Percentiles rank a stretch among this genome's conserved stretches.
Conservation (phyloP, 2,329 filamentous ascomycete genomes). For the Sarocladiaceae sp. region DNA sequence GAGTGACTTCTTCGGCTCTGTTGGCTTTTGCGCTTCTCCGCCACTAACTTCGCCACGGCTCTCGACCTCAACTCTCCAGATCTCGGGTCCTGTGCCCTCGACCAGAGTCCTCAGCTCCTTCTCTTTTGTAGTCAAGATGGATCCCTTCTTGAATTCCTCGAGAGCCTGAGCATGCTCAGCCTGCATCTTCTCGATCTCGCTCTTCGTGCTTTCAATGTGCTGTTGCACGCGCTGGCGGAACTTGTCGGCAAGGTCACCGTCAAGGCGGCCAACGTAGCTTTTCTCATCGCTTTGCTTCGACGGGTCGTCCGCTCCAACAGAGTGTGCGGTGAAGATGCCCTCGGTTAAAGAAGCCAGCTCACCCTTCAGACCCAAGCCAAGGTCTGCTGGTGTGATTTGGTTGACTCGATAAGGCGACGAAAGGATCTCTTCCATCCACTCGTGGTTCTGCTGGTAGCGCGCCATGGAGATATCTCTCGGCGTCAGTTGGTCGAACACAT, state of each 20-base stretch:
- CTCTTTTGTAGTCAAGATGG: constrained; percentile 67
- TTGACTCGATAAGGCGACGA: constrained; percentile 81
- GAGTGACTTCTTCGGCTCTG: constrained; percentile 46
- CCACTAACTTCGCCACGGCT: constrained; percentile 37
- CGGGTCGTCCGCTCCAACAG: constrained; percentile 33
- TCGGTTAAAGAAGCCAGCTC: constrained; percentile 76
- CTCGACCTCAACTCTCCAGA: constrained; percentile 57
- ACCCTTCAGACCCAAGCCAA: constrained; percentile 79
- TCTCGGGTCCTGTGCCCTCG: constrained; percentile 52
- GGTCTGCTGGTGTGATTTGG: constrained; percentile 80
- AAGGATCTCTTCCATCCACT: constrained; percentile 98
- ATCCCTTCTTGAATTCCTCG: constrained; percentile 65
- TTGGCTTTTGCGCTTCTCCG: constrained; percentile 25
- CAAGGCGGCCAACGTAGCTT: constrained; percentile 57
- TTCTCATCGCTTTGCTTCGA: constrained; percentile 42
- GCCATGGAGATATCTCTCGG: constrained; percentile 82
- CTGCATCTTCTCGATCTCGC: constrained; percentile 81
- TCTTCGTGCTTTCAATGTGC: constrained; percentile 65
- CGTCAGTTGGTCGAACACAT: constrained; percentile 83
- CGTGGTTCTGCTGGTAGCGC: constrained; percentile 89
- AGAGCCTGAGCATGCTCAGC: constrained; percentile 70
- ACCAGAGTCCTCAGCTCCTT: constrained; percentile 63
- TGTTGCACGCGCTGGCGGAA: constrained; percentile 74
- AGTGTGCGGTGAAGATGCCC: constrained; percentile 69
- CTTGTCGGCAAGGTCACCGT: constrained; percentile 70